Percentiles rank a stretch among this genome's conserved stretches.
Conservation (phyloP, 345 rosid species). For the Linum trigynum region DNA sequence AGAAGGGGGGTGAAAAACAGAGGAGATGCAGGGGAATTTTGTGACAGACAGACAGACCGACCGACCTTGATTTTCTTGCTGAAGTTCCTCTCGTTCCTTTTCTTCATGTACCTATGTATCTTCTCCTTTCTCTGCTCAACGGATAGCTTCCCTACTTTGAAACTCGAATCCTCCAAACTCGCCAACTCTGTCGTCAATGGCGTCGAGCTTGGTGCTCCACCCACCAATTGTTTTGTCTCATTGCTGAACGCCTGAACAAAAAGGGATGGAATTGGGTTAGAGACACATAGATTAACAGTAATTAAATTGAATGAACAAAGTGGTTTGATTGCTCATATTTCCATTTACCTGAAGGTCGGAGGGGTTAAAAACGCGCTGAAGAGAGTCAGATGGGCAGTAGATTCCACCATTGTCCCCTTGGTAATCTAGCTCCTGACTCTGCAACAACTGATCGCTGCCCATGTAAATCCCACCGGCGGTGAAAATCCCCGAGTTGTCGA, state of each 20-base stretch:
- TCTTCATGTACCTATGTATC: conserved; percentile 88
- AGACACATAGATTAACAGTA: no score
- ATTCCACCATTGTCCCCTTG: conserved; percentile 62
- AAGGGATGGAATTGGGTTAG: no score
- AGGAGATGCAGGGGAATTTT: no score
- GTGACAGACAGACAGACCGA: no score
- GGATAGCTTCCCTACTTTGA: conserved; percentile 64
- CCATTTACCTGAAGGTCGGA: conserved; percentile 57
- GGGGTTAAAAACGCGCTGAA: conserved; percentile 39
- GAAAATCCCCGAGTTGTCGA: conserved; percentile 32
- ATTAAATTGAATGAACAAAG: not conserved
- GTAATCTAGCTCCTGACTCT: conserved; percentile 42
- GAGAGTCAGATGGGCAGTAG: conserved; percentile 34
- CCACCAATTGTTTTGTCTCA: no score
- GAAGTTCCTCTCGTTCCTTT: conserved; percentile 88
- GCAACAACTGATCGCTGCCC: conserved; percentile 22
- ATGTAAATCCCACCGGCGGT: conserved; percentile 30
- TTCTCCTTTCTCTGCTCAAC: conserved; percentile 86
- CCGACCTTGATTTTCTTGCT: conserved; percentile 91
- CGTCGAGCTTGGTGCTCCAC: conserved; percentile 14
- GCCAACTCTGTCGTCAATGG: conserved; percentile 53
- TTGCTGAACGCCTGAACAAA: no score
- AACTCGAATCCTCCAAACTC: conserved; percentile 61
- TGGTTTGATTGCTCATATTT: not conserved
- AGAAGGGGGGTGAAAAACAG: not conserved